Evolutionary conservation across 352 stramenopile species (phyloP).

Genomic region (Globisporangium okanoganense): DNA sequence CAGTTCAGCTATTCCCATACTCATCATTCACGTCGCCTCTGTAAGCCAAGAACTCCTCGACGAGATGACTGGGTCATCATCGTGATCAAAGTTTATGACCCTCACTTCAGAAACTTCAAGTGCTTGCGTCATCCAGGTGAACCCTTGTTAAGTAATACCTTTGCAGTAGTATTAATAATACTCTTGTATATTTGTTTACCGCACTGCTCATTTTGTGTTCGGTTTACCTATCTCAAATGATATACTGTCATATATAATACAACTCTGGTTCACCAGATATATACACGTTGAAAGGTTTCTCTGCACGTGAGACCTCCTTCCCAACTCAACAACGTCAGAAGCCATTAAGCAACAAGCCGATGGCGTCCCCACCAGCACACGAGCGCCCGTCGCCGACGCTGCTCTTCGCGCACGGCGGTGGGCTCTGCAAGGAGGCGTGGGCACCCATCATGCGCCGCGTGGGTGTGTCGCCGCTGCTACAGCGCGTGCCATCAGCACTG

Average conservation of each 20-base stretch:
- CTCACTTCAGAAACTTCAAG: neutral
- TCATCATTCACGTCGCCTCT: no score
- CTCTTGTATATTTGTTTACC: no score
- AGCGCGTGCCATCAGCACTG: constrained; percentile 12
- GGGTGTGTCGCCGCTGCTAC: constrained; percentile 24
- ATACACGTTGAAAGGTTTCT: no score
- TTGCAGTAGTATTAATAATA: no score
- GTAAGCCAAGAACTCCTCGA: neutral
- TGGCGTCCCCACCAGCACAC: neutral
- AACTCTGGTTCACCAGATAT: no score
- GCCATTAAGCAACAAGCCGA: neutral
- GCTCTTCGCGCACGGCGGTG: constrained; percentile 42
- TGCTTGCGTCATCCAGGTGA: neutral
- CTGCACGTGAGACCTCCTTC: no score
- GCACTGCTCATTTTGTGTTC: no score
- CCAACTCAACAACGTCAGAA: no score
- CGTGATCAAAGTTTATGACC: neutral
- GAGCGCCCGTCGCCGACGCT: constrained; percentile 17
- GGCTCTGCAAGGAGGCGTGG: constrained; percentile 50
- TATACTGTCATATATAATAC: no score
- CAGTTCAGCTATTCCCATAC: no score
- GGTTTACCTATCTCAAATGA: no score
- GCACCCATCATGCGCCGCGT: constrained; percentile 38
- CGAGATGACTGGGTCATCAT: constrained; percentile 1
- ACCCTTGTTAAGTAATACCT: no score